Percentiles rank a stretch among this genome's conserved stretches.
Evolutionary conservation across 2,329 filamentous ascomycete species (phyloP).

Genomic region (Colletotrichum chlorophyti): DNA sequence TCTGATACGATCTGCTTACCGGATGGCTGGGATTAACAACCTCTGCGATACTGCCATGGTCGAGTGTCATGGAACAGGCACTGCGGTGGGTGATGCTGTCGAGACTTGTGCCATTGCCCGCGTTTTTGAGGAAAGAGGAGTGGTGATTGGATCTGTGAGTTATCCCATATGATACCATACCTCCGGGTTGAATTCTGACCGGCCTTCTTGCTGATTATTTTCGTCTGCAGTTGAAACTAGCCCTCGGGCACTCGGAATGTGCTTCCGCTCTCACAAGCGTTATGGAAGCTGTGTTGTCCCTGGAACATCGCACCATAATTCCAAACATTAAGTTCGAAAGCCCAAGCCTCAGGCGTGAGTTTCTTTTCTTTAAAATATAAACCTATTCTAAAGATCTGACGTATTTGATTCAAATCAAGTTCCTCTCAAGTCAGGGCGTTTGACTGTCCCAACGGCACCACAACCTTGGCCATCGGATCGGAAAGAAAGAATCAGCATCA

Average conservation of each 20-base stretch:
- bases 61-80: conserved; percentile 54
- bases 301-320: conserved; percentile 46
- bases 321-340: conserved; percentile 41
- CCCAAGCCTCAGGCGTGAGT: conserved; percentile 23
- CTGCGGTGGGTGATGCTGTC: conserved; percentile 47
- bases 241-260: conserved; percentile 45
- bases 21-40: conserved; percentile 18
- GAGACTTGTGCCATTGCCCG: conserved; percentile 43
- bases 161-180: too few relatives aligned
- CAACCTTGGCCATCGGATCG: conserved; percentile 35
- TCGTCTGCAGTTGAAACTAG: too few relatives aligned
- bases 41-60: conserved; percentile 35
- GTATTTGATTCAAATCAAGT: background rate
- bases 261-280: conserved; percentile 48
- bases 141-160: conserved; percentile 40
- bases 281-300: conserved; percentile 48
- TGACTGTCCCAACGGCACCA: conserved; percentile 35
- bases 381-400: background rate
- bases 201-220: too few relatives aligned
- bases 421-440: conserved; percentile 32
- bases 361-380: background rate
- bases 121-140: conserved; percentile 35
- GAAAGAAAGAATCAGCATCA: conserved; percentile 40
- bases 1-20: background rate
- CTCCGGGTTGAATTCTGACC: too few relatives aligned